Evolutionary conservation across 805 yeast species (phyloP), one percentile per base, ranked within the genome.

Genomic region (Kluyveromyces dobzhanskii): DNA sequence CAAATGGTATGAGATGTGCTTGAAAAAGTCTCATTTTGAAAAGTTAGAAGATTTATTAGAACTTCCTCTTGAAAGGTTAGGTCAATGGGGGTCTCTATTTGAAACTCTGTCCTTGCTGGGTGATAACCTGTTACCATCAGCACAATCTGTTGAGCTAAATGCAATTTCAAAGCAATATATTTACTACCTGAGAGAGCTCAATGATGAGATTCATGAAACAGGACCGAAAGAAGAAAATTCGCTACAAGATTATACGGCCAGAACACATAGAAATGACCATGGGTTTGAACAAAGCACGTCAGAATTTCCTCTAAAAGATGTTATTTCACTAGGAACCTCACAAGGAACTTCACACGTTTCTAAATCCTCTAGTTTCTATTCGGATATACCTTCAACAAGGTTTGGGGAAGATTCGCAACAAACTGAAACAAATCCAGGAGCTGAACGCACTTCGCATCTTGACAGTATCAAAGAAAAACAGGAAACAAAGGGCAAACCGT

Each of bases 1-100:
- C 19, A 30, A 57, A 34, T 67, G 71, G 71, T 45, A 59, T 11
- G 56, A 55, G 17, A 49, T 51, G 28, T 63, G 70, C 45, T 45
- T 60, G 1, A 52, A 41, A 26, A 42, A 45, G 26, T 47, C 62
- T 2, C 54, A 56, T 7, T 48, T 52, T 30, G 41, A 49, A 38
- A 47, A 49, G 18, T 39, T 66, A n/a, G 59, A 59, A 24, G 51
- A 55, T 6, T 44, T 66, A 3, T 39, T 67, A 16, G 48, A 48
- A 12, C 47, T 48, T 27, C 71, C 71, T 0, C 45, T 59, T 4
- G 47, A 47, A 24, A 53, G 69, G 39, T 30, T 63, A 10, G 26
- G 46, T 1, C 57, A 56, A 32, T 54, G 58, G 56, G 21, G 45
- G 4, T 40, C 28, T 1, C 14, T 39, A 13, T 30, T 59, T 9